These are phyloP conservation scores for Fraxinus floribunda DNA, from an alignment of 305 asterid species.

Conservation along the genomic window DNA sequence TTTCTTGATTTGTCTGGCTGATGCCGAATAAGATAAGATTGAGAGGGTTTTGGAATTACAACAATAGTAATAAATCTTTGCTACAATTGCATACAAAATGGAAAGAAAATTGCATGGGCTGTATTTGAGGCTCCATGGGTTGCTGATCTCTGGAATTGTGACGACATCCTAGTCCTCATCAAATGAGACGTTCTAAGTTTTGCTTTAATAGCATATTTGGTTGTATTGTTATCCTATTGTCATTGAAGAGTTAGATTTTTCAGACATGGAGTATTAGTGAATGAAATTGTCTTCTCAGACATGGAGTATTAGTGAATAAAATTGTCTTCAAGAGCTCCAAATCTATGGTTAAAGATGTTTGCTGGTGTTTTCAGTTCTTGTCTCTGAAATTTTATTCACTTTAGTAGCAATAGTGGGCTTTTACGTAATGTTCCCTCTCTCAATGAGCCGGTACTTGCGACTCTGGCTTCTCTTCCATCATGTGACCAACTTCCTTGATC, in stretches of 20 bases:
- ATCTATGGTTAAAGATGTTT: not conserved
- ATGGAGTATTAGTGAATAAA: too few species aligned
- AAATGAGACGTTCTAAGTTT: not conserved
- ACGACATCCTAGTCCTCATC: not conserved
- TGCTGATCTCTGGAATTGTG: not conserved
- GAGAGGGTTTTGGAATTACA: not conserved
- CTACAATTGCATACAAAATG: not conserved
- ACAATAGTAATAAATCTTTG: not conserved
- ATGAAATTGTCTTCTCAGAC: not conserved
- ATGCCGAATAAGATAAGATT: not conserved
- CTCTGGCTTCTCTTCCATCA: not conserved
- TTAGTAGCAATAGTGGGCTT: not conserved
- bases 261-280: too few species aligned
- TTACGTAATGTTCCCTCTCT: not conserved
- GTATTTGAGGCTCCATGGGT: not conserved
- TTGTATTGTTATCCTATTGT: not conserved
- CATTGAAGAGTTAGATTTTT: not conserved
- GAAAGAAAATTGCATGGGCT: not conserved
- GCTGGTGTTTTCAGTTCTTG: not conserved
- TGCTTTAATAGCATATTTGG: not conserved
- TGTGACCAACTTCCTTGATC: not conserved
- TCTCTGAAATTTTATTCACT: not conserved
- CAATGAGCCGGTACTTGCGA: not conserved
- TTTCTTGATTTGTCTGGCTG: not conserved
- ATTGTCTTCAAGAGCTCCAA: not conserved